Base-by-base conservation (phyloP, 345 rosid species). In the Lumnitzera littorea region DNA sequence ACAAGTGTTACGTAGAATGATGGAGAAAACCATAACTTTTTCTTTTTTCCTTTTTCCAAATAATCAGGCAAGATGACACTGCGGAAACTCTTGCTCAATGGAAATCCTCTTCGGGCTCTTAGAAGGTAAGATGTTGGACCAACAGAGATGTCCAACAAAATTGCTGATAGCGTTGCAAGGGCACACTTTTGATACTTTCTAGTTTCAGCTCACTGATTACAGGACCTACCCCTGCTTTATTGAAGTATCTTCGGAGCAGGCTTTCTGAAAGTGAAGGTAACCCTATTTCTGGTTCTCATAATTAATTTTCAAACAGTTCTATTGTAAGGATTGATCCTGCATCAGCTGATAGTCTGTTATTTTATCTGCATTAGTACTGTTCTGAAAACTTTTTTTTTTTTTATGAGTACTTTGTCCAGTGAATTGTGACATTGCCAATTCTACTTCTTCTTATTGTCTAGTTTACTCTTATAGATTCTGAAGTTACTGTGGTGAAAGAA, bases 51-150 rank as follows among this genome's bases (percentile, higher is more conserved):
- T 15, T 11, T 46, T 48, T 14, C 16, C 51, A 20, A 24, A 56
- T 62, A 15, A 72, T 56, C 50, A 92, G 96, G 98, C 62, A 87
- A 87, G 62, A 92, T 92, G 91, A 85, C 88, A 64, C 74, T 89
- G 48, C 74, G 88, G 66, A 92, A 84, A 76, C 83, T 92, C 64
- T 75, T 78, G 70, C 94, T 89, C 50, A 56, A 72, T 58, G 98
- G 98, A 47, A 92, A 92, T 69, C 96, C 96, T 65, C 62, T 92
- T 69, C 82, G 96, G 71, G 82, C 96, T 71, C 81, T 92, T 62
- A 66, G 96, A 80, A 92, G 96, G 96, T 92, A 59, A 17, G 70
- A 14, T 52, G 17, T 25, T 62, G 46, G 15, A 46, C 36, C 15
- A 50, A 31, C 41, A 50, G n/a, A 13, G n/a, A 23, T 43, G 51